Base-by-base conservation (phyloP, 768 basidiomycete genomes). In the Boletus eberwhitei region DNA sequence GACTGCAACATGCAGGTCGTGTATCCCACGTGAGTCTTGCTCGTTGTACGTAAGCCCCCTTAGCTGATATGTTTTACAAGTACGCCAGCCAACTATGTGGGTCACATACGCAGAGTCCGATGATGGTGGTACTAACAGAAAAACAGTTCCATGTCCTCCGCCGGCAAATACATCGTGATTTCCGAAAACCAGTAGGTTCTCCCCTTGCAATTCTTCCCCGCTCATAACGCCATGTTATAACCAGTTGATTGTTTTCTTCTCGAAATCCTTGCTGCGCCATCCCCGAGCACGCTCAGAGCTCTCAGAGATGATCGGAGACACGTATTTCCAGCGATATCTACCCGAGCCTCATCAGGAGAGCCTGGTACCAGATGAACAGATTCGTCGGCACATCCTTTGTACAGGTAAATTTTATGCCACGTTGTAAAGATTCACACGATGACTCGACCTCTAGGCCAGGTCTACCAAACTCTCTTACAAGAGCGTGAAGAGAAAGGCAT, bases 1-100 rank as follows among this genome's bases (percentile, higher is more conserved):
- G 97, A 99, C 71, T 97, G 95, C 74, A 99, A 98, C 70, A 93
- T 98, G 92, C 97, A 98, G 75, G 88, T 99, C 61, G 93, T 96
- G 29, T 98, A 98, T 74, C 91, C 94, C 5, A 94, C 94, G 88
- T 90, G 67, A 72, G 88, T 79, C 34, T 9, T 38, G 2, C 29
- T 52, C 54, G 14, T 29, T 26, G 24, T 37, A 44, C 40, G 24
- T 16, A 12, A 13, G 40, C 40, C 36, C 7, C 0, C n/a, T 6
- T 50, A 42, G 48, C 50, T 64, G 59, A 60, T 50, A 57, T 14
- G 55, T 40, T 26, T 31, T n/a, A 6, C 44, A 57, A 91, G 90
- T 24, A 96, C 96, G 1, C 95, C 97, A 8, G 90, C 94, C 48
- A 98, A 96, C 79, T 96, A 96, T 72, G 87, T 88, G 67, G 8